These are phyloP conservation scores for Phytophthora nicotianae DNA, from an alignment of 352 stramenopile genomes.

Conservation along the genomic window DNA sequence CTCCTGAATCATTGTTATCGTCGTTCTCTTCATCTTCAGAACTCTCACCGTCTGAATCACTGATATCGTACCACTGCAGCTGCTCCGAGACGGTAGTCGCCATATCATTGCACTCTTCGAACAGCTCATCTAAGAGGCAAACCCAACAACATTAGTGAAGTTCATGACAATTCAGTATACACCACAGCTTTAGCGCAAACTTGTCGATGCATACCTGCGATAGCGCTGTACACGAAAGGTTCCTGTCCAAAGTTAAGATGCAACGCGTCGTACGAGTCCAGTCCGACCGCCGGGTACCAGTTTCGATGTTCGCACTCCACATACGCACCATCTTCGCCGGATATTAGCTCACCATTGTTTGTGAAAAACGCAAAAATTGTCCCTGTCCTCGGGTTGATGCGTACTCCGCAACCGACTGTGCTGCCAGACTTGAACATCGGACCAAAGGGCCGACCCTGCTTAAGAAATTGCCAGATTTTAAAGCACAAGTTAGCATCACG, in stretches of 20 bases:
- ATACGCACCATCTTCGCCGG: constrained; percentile 33
- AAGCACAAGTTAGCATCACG: constrained; percentile 1
- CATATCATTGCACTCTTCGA: constrained; percentile 36
- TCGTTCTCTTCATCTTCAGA: constrained; percentile 28
- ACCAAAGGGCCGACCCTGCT: constrained; percentile 43
- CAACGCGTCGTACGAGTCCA: constrained; percentile 83
- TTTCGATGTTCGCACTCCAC: constrained; percentile 55
- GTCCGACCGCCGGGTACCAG: constrained; percentile 82
- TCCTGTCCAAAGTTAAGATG: constrained; percentile 88
- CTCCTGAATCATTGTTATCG: constrained; percentile 14
- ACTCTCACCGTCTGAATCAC: constrained; percentile 40
- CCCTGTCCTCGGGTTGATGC: constrained; percentile 17
- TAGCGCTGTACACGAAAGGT: constrained; percentile 51
- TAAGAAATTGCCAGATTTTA: constrained; percentile 4
- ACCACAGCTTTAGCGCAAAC: not conserved
- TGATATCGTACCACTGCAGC: constrained; percentile 69
- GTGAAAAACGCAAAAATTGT: constrained; percentile 71
- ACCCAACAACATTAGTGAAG: not conserved
- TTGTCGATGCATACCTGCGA: constrained; percentile 24
- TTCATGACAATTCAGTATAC: not conserved
- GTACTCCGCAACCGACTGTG: constrained; percentile 47
- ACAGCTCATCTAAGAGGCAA: constrained; percentile 29
- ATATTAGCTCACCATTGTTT: constrained; percentile 66
- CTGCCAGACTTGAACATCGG: constrained; percentile 32
- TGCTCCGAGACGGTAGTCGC: constrained; percentile 30